phyloP scores from a whole-genome alignment of 139 green algal genomes.

The Zygnema circumcarinatum region DNA sequence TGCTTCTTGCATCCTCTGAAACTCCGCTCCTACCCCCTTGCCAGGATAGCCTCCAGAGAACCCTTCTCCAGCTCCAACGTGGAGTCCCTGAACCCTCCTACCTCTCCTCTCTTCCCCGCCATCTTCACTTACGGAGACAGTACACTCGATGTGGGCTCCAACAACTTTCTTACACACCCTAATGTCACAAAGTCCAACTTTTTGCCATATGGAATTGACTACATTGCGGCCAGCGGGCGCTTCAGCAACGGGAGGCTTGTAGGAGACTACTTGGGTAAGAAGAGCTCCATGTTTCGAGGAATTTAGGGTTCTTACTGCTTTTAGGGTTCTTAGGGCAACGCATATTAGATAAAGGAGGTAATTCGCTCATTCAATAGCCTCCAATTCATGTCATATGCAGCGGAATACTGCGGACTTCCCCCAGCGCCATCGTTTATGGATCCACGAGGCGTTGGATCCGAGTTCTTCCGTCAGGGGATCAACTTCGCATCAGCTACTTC shows the following conservation, averaged over 20 bases:
- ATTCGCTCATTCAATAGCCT: background rate
- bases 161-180: background rate
- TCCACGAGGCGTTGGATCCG: background rate
- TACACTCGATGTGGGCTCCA: slow-evolving; percentile 10
- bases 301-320: background rate
- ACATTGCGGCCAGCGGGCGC: background rate
- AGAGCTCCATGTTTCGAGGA: background rate
- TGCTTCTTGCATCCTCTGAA: no score
- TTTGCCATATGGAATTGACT: slow-evolving; percentile 5
- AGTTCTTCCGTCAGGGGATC: background rate
- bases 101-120: background rate
- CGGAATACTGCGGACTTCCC: background rate
- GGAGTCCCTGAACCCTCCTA: no score
- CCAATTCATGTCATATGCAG: background rate
- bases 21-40: no score
- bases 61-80: background rate
- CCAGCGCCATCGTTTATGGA: background rate
- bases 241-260: slow-evolving; percentile 13
- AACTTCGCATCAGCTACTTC: background rate
- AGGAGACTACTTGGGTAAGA: background rate
- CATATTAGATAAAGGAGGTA: background rate
- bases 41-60: no score
- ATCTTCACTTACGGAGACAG: slow-evolving; percentile 17
- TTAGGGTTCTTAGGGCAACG: background rate
- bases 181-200: background rate